A percentile compares a stretch with the other conserved stretches of the same genome.
These are phyloP conservation scores for Phytophthora hybrid DNA, from an alignment of 352 stramenopile genomes.

Conservation along the genomic window DNA sequence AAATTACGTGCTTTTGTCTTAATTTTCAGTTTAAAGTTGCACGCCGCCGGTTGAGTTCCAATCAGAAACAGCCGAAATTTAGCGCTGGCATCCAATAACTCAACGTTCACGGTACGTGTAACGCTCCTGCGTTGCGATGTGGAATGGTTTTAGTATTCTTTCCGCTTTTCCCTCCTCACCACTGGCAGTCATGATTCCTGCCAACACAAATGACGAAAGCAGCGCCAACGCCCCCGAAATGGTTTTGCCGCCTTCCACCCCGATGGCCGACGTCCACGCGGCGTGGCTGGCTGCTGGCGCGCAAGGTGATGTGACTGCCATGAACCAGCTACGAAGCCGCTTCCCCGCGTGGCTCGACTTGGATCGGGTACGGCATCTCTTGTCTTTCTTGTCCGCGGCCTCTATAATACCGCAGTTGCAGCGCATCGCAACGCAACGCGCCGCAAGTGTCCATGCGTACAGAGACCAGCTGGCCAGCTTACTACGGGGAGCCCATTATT, in stretches of 20 bases:
- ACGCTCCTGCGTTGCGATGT: neutral
- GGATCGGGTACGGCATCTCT: constrained; percentile 15
- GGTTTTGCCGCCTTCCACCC: neutral
- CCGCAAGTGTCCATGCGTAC: neutral
- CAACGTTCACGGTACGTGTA: neutral
- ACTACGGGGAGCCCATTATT: no score
- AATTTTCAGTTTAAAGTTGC: no score
- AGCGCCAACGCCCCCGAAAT: neutral
- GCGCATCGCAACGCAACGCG: neutral
- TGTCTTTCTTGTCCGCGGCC: neutral
- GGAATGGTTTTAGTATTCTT: neutral
- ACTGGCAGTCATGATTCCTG: neutral
- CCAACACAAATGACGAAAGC: neutral
- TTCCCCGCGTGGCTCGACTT: constrained; percentile 32
- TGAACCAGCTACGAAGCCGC: constrained; percentile 14
- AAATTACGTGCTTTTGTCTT: no score
- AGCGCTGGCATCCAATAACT: no score
- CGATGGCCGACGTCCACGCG: constrained; percentile 11
- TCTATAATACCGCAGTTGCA: no score
- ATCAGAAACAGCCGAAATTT: no score
- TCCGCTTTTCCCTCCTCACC: neutral
- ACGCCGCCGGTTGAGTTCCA: no score
- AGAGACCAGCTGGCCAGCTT: neutral
- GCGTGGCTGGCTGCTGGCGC: constrained; percentile 31
- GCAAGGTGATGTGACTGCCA: constrained; percentile 11